phyloP scores from a whole-genome alignment of 352 stramenopile genomes.

The Phytophthora macrochlamydospora region DNA sequence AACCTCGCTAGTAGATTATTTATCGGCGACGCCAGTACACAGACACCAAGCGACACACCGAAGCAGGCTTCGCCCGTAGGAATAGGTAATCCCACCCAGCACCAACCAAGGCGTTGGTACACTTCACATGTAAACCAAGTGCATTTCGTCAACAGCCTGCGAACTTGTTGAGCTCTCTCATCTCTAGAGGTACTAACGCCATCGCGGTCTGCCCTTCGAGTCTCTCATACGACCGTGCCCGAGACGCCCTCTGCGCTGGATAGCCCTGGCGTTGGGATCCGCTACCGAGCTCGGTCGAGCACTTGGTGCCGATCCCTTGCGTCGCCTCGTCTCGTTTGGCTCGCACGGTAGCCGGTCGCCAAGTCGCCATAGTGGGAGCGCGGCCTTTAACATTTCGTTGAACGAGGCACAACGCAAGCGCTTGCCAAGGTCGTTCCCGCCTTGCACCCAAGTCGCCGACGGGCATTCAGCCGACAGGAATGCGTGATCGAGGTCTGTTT shows the following conservation, averaged over 20 bases:
- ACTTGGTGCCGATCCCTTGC: background rate
- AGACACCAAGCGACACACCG: background rate
- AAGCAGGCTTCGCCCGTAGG: background rate
- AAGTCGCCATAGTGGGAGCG: background rate
- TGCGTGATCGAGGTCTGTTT: background rate
- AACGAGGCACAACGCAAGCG: background rate
- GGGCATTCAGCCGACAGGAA: too few species aligned
- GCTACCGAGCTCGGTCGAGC: too few species aligned
- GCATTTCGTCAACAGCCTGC: background rate
- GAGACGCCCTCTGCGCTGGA: background rate
- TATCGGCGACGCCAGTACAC: background rate
- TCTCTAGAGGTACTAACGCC: background rate
- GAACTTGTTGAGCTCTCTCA: too few species aligned
- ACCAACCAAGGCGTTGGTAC: constrained; percentile 1
- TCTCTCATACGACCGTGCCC: background rate
- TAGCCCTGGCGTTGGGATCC: background rate
- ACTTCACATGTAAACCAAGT: constrained; percentile 4
- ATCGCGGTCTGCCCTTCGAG: background rate
- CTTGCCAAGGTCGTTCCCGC: background rate
- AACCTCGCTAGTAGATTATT: constrained; percentile 10
- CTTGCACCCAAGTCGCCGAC: too few species aligned
- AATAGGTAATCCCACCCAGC: background rate
- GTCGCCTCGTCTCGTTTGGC: constrained; percentile 3
- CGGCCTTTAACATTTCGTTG: background rate
- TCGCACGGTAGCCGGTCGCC: background rate